Evolutionary conservation across 2,329 filamentous ascomycete genomes (phyloP).

Genomic region (Phialophora verrucosa): DNA sequence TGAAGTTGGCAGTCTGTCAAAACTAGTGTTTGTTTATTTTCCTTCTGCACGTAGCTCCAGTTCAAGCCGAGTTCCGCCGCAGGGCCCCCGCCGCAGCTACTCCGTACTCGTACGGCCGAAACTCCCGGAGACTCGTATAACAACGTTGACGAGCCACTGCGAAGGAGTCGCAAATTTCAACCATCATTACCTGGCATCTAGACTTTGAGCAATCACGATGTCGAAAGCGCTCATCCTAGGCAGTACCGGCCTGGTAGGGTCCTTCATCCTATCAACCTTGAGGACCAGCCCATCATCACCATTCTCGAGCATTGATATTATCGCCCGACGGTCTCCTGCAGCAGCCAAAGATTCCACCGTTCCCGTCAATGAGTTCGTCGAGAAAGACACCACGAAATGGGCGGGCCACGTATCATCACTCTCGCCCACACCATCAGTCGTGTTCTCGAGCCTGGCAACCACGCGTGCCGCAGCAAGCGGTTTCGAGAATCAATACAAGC

Average conservation of each 20-base stretch:
- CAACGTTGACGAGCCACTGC: neutral
- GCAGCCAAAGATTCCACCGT: constrained; percentile 63
- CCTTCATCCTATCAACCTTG: constrained; percentile 70
- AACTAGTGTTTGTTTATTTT: neutral
- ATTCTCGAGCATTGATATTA: constrained; percentile 51
- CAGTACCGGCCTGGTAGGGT: constrained; percentile 57
- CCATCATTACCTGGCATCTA: neutral
- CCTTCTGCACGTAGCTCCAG: neutral
- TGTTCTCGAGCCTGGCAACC: constrained; percentile 81
- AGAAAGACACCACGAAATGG: constrained; percentile 74
- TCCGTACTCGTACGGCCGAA: neutral
- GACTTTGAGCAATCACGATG: constrained; percentile 41
- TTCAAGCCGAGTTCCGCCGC: neutral
- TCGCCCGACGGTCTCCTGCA: constrained; percentile 53
- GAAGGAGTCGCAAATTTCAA: neutral
- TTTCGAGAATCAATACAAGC: constrained; percentile 79
- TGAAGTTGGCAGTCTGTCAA: neutral
- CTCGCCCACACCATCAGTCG: constrained; percentile 63
- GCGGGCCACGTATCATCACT: constrained; percentile 62
- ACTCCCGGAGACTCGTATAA: neutral
- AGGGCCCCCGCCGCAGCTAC: neutral
- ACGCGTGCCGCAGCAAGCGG: constrained; percentile 77
- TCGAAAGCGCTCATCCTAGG: constrained; percentile 54
- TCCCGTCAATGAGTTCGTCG: constrained; percentile 59
- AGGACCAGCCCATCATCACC: constrained; percentile 44